Evolutionary conservation across 148 eudicot genomes (phyloP), one percentile per base, ranked within the genome.

Genomic region (Fagopyrum tataricum): DNA sequence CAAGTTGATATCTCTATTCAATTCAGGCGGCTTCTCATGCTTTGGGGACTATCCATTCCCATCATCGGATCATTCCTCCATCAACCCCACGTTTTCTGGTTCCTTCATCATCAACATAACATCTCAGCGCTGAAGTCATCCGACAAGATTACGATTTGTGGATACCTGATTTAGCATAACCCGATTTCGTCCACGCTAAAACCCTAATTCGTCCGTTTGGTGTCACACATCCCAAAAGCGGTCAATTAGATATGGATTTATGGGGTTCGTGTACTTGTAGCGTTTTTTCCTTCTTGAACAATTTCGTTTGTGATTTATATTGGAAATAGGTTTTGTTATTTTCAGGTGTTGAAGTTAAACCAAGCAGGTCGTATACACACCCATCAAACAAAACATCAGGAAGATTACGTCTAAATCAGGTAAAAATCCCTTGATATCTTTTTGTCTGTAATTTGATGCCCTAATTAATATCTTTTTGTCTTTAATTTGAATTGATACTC

Each of bases 331-430:
- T 7, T 71, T 52, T 31, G n/a, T n/a, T n/a, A n/a, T 42, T 78
- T 48, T 51, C 75, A 93, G 98, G 96, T n/a, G 73, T 82, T 74
- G 88, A 91, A 81, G 85, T 94, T 21, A 91, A 85, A 79, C 85
- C 98, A 5, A 90, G 90, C 46, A 89, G 78, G 75, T 89, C 97
- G 6, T 81, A 81, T 71, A 84, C 82, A 24, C 91, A 84, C 66
- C 74, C 77, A 17, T 78, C 70, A n/a, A n/a, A n/a, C 47, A 81
- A 84, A 1, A 76, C n/a, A n/a, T n/a, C 77, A 53, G 85, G 88
- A 70, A 83, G 91, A 72, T 88, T 94, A 17, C 92, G 81, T 37
- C 85, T 94, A 79, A 81, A 93, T 41, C 98, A 91, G 97, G 98
- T 88, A n/a, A n/a, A n/a, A n/a, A n/a, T n/a, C n/a, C n/a, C n/a